phyloP scores from a whole-genome alignment of 345 rosid species.

The Trapa bicornis region DNA sequence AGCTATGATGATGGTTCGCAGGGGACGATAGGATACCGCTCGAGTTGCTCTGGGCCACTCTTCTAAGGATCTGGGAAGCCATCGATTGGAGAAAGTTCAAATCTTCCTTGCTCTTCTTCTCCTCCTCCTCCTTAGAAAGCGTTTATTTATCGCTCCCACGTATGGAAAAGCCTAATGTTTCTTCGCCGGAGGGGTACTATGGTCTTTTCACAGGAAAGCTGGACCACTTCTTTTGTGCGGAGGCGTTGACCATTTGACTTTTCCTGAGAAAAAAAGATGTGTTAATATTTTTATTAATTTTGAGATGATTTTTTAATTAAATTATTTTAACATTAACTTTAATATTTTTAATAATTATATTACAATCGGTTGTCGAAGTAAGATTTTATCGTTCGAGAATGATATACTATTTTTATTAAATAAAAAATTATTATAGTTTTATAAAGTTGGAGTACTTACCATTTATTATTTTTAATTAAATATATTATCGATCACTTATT shows the following conservation, averaged over 20 bases:
- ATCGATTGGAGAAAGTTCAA: slow-evolving; percentile 6
- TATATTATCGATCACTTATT: too few relatives aligned
- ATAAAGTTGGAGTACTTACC: too few relatives aligned
- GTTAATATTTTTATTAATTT: too few relatives aligned
- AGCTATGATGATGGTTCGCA: neutral
- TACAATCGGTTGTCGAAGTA: too few relatives aligned
- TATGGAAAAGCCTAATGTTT: neutral
- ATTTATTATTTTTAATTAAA: too few relatives aligned
- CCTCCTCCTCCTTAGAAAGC: neutral
- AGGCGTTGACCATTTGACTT: neutral
- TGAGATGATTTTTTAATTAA: too few relatives aligned
- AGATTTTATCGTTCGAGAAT: too few relatives aligned
- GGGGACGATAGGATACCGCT: slow-evolving; percentile 25
- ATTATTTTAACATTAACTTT: too few relatives aligned
- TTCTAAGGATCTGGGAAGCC: slow-evolving; percentile 38
- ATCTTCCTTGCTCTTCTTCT: neutral
- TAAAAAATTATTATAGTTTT: too few relatives aligned
- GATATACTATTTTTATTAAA: too few relatives aligned
- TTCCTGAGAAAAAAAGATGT: too few relatives aligned
- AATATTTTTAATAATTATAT: too few relatives aligned
- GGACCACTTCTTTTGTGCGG: neutral
- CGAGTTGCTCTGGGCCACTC: slow-evolving; percentile 27
- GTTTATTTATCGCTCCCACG: neutral
- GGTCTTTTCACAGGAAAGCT: neutral
- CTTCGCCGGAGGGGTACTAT: neutral